A percentile compares a stretch with the other conserved stretches of the same genome.
phyloP scores from a whole-genome alignment of 495 filamentous ascomycete species.

The Patellaria atrata region DNA sequence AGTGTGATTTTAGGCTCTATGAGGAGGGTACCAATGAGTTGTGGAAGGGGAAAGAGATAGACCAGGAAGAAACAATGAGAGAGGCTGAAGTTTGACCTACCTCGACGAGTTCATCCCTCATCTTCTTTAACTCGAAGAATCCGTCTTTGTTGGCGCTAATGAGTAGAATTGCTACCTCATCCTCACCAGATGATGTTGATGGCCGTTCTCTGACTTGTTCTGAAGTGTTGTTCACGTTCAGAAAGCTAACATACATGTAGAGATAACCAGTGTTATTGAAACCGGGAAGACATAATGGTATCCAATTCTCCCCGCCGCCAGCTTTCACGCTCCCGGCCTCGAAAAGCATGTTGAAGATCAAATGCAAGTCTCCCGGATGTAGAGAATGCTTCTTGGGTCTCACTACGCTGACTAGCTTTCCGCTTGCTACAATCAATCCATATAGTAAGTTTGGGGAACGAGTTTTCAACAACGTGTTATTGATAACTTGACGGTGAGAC shows the following conservation, averaged over 20 bases:
- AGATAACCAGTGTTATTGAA: slow-evolving; percentile 98
- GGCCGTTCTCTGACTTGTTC: slow-evolving; percentile 24
- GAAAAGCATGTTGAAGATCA: slow-evolving; percentile 99
- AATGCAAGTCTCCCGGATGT: slow-evolving; percentile 86
- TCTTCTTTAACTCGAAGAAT: slow-evolving; percentile 76
- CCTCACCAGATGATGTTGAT: slow-evolving; percentile 32
- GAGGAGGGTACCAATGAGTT: no score
- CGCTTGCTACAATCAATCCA: slow-evolving; percentile 87
- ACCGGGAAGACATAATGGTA: slow-evolving; percentile 85
- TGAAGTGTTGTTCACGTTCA: slow-evolving; percentile 38
- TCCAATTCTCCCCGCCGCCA: slow-evolving; percentile 92
- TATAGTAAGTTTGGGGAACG: slow-evolving; percentile 69
- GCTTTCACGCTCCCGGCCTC: slow-evolving; percentile 78
- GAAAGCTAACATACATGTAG: slow-evolving; percentile 97
- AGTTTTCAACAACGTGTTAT: slow-evolving; percentile 67
- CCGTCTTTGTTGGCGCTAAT: slow-evolving; percentile 86
- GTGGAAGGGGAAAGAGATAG: no score
- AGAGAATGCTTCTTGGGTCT: slow-evolving; percentile 89
- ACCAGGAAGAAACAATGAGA: no score
- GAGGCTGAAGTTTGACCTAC: slow-evolving; percentile 31
- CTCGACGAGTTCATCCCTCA: slow-evolving; percentile 67
- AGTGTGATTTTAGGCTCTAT: slow-evolving; percentile 1
- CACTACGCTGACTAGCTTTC: slow-evolving; percentile 83
- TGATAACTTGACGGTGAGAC: slow-evolving; percentile 70
- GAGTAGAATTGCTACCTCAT: slow-evolving; percentile 78